A percentile compares a stretch with the other conserved stretches of the same genome.
Conservation (phyloP, 306 rosid species). For the Pyrus bretschneideri region DNA sequence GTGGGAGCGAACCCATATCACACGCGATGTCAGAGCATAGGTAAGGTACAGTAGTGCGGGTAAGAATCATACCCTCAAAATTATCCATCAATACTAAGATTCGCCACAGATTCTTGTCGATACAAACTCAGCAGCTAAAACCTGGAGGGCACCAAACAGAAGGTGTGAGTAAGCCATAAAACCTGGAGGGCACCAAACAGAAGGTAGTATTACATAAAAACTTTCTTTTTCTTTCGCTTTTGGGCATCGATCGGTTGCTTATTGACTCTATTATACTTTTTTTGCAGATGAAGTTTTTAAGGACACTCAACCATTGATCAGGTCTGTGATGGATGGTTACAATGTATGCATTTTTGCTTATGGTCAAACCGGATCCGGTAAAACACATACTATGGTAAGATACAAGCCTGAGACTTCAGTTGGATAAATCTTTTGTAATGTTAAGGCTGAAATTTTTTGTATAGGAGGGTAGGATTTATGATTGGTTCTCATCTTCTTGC, state of each 20-base stretch:
- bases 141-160: too few species aligned
- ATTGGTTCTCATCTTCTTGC: not conserved
- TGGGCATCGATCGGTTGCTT: not conserved
- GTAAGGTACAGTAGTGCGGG: too few species aligned
- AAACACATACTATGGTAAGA: constrained; percentile 93
- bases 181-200: too few species aligned
- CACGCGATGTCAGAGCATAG: too few species aligned
- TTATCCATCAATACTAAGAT: too few species aligned
- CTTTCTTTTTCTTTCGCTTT: not conserved
- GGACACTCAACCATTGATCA: constrained; percentile 76
- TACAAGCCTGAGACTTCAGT: not conserved
- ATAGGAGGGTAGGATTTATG: not conserved
- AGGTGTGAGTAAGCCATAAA: too few species aligned
- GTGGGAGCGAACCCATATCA: too few species aligned
- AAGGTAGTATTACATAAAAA: constrained; percentile 44
- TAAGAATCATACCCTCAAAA: too few species aligned
- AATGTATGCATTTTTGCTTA: constrained; percentile 91
- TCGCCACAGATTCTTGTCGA: too few species aligned
- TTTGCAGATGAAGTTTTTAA: constrained; percentile 62
- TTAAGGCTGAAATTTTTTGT: not conserved
- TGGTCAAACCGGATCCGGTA: constrained; percentile 99
- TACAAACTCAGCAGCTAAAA: too few species aligned
- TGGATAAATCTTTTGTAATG: not conserved
- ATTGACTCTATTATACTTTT: not conserved
- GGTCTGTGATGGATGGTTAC: constrained; percentile 95